These are phyloP conservation scores for Chernovozyma aurita DNA, from an alignment of 1,139 yeast species.

Conservation along the genomic window DNA sequence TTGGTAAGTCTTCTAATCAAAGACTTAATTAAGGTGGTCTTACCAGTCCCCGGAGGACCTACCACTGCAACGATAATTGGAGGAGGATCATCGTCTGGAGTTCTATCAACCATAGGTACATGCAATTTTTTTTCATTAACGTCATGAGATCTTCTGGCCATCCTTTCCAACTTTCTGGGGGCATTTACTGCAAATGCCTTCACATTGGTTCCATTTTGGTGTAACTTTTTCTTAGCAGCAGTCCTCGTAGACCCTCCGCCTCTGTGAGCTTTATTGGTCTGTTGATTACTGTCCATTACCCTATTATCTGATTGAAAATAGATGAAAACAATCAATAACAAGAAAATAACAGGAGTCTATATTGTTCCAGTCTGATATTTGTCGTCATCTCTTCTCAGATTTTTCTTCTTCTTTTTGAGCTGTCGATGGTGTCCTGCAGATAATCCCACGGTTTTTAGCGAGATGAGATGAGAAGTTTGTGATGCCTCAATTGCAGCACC, in stretches of 20 bases:
- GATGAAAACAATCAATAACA: too few species aligned
- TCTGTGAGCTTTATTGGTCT: slow-evolving; percentile 58
- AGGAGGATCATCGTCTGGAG: slow-evolving; percentile 97
- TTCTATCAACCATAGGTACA: slow-evolving; percentile 96
- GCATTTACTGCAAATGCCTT: slow-evolving; percentile 94
- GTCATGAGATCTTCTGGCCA: slow-evolving; percentile 83
- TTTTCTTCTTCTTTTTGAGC: too few species aligned
- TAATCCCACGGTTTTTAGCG: neutral
- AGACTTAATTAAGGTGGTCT: slow-evolving; percentile 87
- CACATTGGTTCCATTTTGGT: slow-evolving; percentile 86
- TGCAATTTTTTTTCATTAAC: slow-evolving; percentile 82
- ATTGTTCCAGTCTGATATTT: too few species aligned
- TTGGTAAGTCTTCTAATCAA: slow-evolving; percentile 87
- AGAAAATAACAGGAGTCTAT: too few species aligned
- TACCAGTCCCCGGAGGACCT: slow-evolving; percentile 99
- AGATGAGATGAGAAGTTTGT: neutral
- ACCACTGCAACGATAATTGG: slow-evolving; percentile 95
- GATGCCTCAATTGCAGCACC: neutral
- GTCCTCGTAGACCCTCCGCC: slow-evolving; percentile 49
- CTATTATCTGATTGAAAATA: neutral
- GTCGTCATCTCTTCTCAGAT: too few species aligned
- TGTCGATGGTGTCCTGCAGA: neutral
- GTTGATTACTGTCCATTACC: slow-evolving; percentile 32
- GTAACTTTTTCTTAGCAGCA: slow-evolving; percentile 81
- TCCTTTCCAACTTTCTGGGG: slow-evolving; percentile 82